Conservation (phyloP, 306 rosid species). For the Dryas drummondii region DNA sequence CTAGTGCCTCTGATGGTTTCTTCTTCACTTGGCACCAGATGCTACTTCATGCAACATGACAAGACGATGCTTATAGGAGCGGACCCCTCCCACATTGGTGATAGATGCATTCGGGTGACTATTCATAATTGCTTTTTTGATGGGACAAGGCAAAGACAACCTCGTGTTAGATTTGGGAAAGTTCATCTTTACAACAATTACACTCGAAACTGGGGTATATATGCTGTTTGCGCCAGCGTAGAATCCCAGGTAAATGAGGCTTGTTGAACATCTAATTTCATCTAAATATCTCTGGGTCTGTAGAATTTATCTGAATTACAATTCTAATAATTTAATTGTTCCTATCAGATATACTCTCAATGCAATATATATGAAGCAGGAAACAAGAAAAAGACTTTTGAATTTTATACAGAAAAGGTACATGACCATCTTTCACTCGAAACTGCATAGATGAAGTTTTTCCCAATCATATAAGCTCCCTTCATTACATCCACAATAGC, state of each 20-base stretch:
- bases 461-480: not conserved
- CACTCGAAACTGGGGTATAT: conserved; percentile 38
- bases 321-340: conserved; percentile 12
- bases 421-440: conserved; percentile 9
- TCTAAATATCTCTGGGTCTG: not conserved
- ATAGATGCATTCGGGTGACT: conserved; percentile 42
- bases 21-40: conserved; percentile 23
- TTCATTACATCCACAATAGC: not conserved
- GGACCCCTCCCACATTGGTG: conserved; percentile 38
- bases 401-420: conserved; percentile 77
- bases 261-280: not conserved
- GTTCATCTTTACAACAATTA: conserved; percentile 43
- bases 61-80: conserved; percentile 48
- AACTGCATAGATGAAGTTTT: conserved; percentile 7
- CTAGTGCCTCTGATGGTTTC: not conserved
- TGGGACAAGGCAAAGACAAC: conserved; percentile 42
- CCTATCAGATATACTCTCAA: conserved; percentile 63
- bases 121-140: conserved; percentile 44
- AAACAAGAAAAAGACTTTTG: conserved; percentile 66
- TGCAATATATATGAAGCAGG: conserved; percentile 82
- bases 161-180: conserved; percentile 45
- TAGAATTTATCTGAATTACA: not conserved
- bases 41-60: conserved; percentile 39
- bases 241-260: conserved; percentile 34
- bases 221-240: conserved; percentile 42